Evolutionary conservation across 2,329 filamentous ascomycete genomes (phyloP).

Genomic region (Colletotrichum spaethianum): DNA sequence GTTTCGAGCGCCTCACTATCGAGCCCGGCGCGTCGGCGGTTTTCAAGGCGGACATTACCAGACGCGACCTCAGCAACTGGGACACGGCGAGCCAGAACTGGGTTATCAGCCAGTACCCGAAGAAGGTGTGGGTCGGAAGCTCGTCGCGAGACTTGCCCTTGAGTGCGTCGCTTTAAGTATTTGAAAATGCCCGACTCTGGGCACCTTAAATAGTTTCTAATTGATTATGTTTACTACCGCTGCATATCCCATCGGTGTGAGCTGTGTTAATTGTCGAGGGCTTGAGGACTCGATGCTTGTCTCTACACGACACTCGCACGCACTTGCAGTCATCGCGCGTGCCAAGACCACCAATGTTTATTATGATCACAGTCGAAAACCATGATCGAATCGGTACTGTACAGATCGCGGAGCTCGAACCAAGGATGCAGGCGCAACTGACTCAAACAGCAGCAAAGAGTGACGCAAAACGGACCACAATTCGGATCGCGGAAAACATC

Average conservation of each 20-base stretch:
- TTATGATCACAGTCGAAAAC: not conserved
- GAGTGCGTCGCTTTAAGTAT: constrained; percentile 46
- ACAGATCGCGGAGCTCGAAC: not conserved
- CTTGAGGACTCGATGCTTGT: not conserved
- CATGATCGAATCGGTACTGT: not conserved
- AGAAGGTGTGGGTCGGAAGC: constrained; percentile 69
- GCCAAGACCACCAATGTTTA: not conserved
- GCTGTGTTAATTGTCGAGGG: not conserved
- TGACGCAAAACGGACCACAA: constrained; percentile 36
- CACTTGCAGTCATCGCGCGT: not conserved
- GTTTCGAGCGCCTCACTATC: constrained; percentile 84
- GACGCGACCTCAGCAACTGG: constrained; percentile 92
- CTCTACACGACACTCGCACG: too few species aligned
- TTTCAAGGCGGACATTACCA: constrained; percentile 79
- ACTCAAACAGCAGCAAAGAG: constrained; percentile 18
- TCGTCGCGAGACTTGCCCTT: constrained; percentile 70
- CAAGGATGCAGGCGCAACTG: constrained; percentile 17
- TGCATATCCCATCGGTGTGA: not conserved
- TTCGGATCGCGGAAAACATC: constrained; percentile 1
- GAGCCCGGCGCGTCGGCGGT: constrained; percentile 75
- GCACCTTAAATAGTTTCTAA: constrained; percentile 14
- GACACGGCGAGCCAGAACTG: constrained; percentile 86
- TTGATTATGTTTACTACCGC: constrained; percentile 9
- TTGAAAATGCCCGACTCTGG: not conserved
- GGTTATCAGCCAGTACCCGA: constrained; percentile 70